Percentiles rank a stretch among this genome's conserved stretches.
Conservation (phyloP, 768 basidiomycete species). For the Candolleomyces eurysporus region DNA sequence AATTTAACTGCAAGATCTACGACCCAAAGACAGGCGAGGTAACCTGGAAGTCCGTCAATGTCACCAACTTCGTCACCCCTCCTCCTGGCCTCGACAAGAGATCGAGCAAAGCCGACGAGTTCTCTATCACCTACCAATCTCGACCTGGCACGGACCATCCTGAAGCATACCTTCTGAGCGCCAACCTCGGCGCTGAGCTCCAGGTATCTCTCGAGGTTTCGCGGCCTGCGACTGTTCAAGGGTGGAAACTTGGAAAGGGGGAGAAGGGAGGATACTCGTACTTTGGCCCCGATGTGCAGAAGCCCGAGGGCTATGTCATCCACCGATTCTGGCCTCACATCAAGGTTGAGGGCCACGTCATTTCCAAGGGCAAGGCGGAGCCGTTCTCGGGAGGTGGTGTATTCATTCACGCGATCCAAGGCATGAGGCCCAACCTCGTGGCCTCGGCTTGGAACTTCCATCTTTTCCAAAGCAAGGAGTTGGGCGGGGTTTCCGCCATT, state of each 20-base stretch:
- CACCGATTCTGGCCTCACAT: slow-evolving; percentile 89
- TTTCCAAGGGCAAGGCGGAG: slow-evolving; percentile 60
- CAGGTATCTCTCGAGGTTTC: slow-evolving; percentile 75
- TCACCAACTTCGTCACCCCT: slow-evolving; percentile 73
- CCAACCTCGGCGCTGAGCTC: slow-evolving; percentile 75
- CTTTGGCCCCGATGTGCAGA: slow-evolving; percentile 68
- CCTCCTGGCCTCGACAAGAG: slow-evolving; percentile 81
- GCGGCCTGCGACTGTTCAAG: slow-evolving; percentile 69
- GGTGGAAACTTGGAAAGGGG: slow-evolving; percentile 90
- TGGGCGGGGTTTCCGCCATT: slow-evolving; percentile 77
- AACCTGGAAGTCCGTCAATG: slow-evolving; percentile 86
- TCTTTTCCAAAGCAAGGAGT: slow-evolving; percentile 77
- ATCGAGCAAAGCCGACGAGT: slow-evolving; percentile 84
- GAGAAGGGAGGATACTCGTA: slow-evolving; percentile 87
- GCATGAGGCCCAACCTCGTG: slow-evolving; percentile 94
- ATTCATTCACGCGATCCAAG: slow-evolving; percentile 96
- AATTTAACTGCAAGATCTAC: slow-evolving; percentile 89
- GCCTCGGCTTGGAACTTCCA: slow-evolving; percentile 95
- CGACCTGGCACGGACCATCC: slow-evolving; percentile 50
- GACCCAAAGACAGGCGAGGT: slow-evolving; percentile 73
- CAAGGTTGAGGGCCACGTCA: slow-evolving; percentile 61
- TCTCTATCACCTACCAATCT: slow-evolving; percentile 66
- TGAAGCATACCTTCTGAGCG: slow-evolving; percentile 78
- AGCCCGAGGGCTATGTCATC: slow-evolving; percentile 81
- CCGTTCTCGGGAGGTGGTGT: slow-evolving; percentile 66